Evolutionary conservation across 73 alveolate genomes (phyloP).

Genomic region (Paramecium octaurelia): DNA sequence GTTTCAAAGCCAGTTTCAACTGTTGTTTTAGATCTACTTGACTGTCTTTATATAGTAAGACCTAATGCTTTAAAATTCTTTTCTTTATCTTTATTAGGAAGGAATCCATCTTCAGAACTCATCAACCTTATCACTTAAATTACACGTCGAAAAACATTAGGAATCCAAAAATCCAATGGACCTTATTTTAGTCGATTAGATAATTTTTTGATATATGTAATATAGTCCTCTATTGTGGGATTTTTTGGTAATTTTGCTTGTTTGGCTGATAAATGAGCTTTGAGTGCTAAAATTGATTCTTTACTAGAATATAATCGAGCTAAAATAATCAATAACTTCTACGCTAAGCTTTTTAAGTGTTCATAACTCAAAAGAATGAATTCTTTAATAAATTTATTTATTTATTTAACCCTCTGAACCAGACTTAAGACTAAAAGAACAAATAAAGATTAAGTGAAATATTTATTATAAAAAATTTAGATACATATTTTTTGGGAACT

Average conservation of each 20-base stretch:
- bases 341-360: background rate
- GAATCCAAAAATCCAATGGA: background rate
- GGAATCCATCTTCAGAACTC: slow-evolving; percentile 8
- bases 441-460: too few relatives aligned
- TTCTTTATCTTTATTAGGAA: background rate
- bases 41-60: background rate
- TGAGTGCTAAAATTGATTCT: background rate
- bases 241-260: background rate
- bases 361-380: background rate
- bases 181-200: background rate
- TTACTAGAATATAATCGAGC: background rate
- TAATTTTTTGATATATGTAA: background rate
- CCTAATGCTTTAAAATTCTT: background rate
- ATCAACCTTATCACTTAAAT: background rate
- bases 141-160: background rate
- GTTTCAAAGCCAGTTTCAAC: background rate
- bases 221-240: slow-evolving; percentile 1
- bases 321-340: background rate
- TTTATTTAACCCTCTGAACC: too few relatives aligned
- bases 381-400: background rate
- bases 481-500: too few relatives aligned
- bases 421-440: too few relatives aligned
- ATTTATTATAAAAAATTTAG: too few relatives aligned
- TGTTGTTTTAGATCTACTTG: background rate
- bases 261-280: background rate